Evolutionary conservation across 148 eudicot genomes (phyloP), one percentile per base, ranked within the genome.

Genomic region (Amaranthus palmeri): DNA sequence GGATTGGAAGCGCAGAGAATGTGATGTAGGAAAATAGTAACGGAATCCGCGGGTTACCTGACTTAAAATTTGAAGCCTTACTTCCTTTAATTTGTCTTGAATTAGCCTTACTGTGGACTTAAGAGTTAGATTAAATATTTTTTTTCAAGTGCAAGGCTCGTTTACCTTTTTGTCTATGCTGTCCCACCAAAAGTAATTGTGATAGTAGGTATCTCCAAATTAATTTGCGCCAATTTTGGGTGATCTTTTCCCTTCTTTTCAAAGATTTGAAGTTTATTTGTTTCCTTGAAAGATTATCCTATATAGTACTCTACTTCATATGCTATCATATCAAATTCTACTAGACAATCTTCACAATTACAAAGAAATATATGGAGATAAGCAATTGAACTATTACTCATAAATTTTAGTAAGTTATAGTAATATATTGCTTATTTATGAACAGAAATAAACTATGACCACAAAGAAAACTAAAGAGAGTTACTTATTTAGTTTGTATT

Each of bases 111-210:
- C 60, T 25, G 36, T 25, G 36, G 36, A 25, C 36, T 25, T 25
- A 25, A 25, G 36, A 25, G 36, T 25, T 0, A 0, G 36, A 25
- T 25, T 25, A 25, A 25, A 25, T n/a, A 10, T 54, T 51, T 8
- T 6, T 10, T 10, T 64, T 63, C 14, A 71, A 74, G 65, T 57
- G 46, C 49, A 61, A 61, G 61, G 49, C 42, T 72, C 63, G 72
- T 49, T 41, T 74, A 36, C 66, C 70, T 71, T 14, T 36, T 36
- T 61, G 17, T 54, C 17, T 56, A 67, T 0, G 9, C 43, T 65
- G 81, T 40, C 81, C 81, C 51, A 72, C 73, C 50, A 36, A n/a
- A 18, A 67, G 44, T 67, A 51, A 51, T 54, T 77, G 67, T 74
- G 71, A 57, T 41, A 40, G 44, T 8, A 54, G 36, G 46, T 42